phyloP scores from a whole-genome alignment of 164 flowering plant genomes.

The Nymphaea colorata region DNA sequence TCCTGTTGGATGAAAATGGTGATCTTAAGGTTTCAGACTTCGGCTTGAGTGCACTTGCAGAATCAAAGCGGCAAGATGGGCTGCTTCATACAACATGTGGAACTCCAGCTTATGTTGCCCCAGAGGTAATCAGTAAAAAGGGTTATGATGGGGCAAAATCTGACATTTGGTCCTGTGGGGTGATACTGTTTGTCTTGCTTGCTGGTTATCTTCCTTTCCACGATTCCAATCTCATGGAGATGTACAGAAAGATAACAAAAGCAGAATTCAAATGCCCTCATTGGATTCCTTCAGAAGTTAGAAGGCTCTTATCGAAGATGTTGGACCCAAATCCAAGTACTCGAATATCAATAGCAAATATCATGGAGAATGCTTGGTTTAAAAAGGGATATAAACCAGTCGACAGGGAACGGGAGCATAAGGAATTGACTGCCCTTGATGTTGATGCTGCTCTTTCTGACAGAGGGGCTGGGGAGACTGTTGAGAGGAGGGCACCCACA shows the following conservation, averaged over 20 bases:
- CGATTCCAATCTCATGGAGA: slow-evolving; percentile 69
- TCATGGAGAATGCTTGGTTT: slow-evolving; percentile 63
- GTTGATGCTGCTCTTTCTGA: slow-evolving; percentile 11
- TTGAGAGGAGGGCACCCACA: neutral
- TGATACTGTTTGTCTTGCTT: slow-evolving; percentile 55
- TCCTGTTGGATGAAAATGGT: slow-evolving; percentile 67
- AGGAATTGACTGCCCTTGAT: slow-evolving; percentile 9
- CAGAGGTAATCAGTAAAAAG: slow-evolving; percentile 58
- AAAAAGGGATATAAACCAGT: slow-evolving; percentile 25
- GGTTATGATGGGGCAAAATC: slow-evolving; percentile 82
- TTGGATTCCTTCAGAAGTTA: slow-evolving; percentile 53
- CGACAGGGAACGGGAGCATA: slow-evolving; percentile 12
- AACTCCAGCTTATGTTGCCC: slow-evolving; percentile 85
- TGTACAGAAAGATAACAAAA: slow-evolving; percentile 70
- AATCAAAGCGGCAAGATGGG: slow-evolving; percentile 59
- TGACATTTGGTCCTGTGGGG: slow-evolving; percentile 89
- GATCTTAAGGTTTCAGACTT: slow-evolving; percentile 69
- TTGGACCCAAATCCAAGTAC: slow-evolving; percentile 58
- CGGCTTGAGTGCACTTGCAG: slow-evolving; percentile 68
- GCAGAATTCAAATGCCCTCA: slow-evolving; percentile 61
- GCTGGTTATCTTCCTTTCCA: slow-evolving; percentile 81
- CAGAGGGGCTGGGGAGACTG: slow-evolving; percentile 1
- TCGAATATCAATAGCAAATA: slow-evolving; percentile 49
- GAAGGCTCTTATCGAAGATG: slow-evolving; percentile 38
- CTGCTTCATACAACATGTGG: slow-evolving; percentile 82